phyloP scores from a whole-genome alignment of 371 early-diverging fungal species.

The Haplosporangium sp. region DNA sequence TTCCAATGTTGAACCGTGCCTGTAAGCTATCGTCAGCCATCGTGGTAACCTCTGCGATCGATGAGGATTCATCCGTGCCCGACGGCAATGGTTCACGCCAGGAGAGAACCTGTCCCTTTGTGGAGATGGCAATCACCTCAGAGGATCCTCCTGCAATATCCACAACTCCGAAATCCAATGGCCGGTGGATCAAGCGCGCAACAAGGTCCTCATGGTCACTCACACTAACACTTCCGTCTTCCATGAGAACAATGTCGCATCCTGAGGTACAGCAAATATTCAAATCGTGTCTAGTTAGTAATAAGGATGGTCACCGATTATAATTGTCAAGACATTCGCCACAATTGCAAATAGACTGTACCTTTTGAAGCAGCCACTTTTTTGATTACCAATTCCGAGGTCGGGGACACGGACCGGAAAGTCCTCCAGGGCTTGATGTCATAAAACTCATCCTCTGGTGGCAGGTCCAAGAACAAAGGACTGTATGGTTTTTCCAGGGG shows the following conservation, averaged over 20 bases:
- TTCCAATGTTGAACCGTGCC: constrained; percentile 16
- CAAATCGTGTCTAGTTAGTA: no score
- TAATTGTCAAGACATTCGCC: not conserved
- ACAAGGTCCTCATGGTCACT: constrained; percentile 55
- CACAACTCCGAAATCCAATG: constrained; percentile 32
- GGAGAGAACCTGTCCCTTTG: constrained; percentile 39
- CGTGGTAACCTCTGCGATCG: not conserved
- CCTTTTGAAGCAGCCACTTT: constrained; percentile 49
- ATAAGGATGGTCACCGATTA: not conserved
- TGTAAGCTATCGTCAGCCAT: constrained; percentile 4
- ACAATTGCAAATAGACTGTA: not conserved
- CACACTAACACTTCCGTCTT: constrained; percentile 47
- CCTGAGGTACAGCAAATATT: constrained; percentile 3
- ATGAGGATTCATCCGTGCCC: not conserved
- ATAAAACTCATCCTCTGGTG: constrained; percentile 53
- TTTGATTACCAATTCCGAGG: constrained; percentile 45
- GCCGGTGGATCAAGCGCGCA: constrained; percentile 49
- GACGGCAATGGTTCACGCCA: constrained; percentile 33
- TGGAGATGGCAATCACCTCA: constrained; percentile 48
- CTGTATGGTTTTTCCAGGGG: constrained; percentile 50
- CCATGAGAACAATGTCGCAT: constrained; percentile 42
- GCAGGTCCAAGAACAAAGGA: constrained; percentile 47
- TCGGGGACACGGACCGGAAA: constrained; percentile 32
- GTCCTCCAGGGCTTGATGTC: constrained; percentile 51
- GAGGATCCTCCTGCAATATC: constrained; percentile 53